These are phyloP conservation scores for Daldinia childiae DNA, from an alignment of 495 filamentous ascomycete species.

Conservation along the genomic window DNA sequence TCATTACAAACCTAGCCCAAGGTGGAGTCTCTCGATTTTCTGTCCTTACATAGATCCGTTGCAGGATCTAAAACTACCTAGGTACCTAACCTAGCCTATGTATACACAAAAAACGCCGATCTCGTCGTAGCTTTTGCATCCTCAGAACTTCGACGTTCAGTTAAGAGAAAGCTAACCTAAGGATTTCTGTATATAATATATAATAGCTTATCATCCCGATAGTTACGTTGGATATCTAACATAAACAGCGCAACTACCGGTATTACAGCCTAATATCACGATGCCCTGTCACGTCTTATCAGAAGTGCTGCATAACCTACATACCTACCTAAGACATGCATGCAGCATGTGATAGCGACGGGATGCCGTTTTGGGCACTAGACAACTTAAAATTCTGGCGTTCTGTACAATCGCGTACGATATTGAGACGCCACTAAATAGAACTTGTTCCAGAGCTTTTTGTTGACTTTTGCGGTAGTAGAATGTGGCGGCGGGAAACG, in stretches of 20 bases:
- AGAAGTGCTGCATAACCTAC: slow-evolving; percentile 24
- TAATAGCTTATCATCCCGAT: neutral
- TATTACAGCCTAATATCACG: slow-evolving; percentile 22
- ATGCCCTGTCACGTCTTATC: slow-evolving; percentile 14
- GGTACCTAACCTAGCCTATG: neutral
- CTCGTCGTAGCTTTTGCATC: neutral
- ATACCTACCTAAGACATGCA: slow-evolving; percentile 35
- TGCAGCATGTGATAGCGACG: slow-evolving; percentile 36
- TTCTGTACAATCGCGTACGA: neutral
- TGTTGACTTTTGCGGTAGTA: neutral
- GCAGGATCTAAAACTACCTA: neutral
- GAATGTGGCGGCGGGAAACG: no score
- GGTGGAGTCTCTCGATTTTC: neutral
- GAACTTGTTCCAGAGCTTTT: neutral
- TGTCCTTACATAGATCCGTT: neutral
- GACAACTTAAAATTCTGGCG: neutral
- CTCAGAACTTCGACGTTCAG: no score
- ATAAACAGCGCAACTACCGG: slow-evolving; percentile 1
- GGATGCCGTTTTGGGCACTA: slow-evolving; percentile 6
- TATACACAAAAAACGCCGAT: neutral
- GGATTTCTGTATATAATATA: neutral
- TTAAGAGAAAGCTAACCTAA: no score
- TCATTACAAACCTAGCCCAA: neutral
- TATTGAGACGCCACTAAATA: neutral
- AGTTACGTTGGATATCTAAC: neutral